Percentiles rank a stretch among this genome's conserved stretches.
Conservation (phyloP, 2,329 filamentous ascomycete species). For the Fusarium cicatricum region DNA sequence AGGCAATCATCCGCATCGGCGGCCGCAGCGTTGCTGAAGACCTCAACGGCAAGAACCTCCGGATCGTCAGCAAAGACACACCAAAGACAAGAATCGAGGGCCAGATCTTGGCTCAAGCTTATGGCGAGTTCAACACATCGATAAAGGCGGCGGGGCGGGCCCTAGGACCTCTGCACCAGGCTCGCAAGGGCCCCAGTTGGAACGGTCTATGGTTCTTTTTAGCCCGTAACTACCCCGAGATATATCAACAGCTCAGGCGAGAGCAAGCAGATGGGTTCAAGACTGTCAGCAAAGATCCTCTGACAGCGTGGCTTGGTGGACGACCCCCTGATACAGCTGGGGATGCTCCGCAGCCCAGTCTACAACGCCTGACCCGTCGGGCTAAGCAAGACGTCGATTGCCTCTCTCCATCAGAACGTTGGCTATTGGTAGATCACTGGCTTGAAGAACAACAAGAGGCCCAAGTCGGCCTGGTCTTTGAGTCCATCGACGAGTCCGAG, state of each 20-base stretch:
- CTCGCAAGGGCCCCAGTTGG: neutral
- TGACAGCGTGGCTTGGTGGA: neutral
- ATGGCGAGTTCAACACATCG: neutral
- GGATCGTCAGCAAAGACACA: neutral
- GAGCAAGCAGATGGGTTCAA: neutral
- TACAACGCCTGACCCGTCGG: neutral
- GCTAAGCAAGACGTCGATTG: neutral
- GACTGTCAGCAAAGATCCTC: neutral
- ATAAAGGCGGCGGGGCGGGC: neutral
- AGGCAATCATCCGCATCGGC: slow-evolving; percentile 67
- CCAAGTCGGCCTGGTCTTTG: neutral
- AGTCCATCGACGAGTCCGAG: slow-evolving; percentile 3
- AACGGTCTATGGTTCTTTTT: neutral
- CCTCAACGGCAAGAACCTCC: slow-evolving; percentile 13
- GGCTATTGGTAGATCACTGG: neutral
- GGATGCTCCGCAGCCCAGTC: too few species aligned
- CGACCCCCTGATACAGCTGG: neutral
- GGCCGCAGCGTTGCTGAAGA: slow-evolving; percentile 11
- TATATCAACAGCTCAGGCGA: neutral
- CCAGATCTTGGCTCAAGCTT: neutral
- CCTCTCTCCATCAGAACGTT: neutral
- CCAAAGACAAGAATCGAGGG: slow-evolving; percentile 4
- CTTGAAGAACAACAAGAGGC: neutral
- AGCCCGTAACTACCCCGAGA: neutral
- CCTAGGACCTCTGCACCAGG: neutral